phyloP scores from a whole-genome alignment of 345 rosid species.

The Salix brachista region DNA sequence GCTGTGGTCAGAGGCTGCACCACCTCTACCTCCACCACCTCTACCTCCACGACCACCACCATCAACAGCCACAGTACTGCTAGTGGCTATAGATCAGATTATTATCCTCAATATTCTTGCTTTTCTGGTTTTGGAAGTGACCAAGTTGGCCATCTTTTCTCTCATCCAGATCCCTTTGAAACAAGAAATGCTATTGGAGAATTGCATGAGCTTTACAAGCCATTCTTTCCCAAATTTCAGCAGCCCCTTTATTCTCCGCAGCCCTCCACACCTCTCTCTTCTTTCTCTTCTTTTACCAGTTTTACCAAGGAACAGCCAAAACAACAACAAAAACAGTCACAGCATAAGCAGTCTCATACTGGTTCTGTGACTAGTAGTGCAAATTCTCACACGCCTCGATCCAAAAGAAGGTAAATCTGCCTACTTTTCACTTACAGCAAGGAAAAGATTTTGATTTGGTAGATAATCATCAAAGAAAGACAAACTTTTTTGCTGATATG shows the following conservation, averaged over 20 bases:
- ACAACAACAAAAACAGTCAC: slow-evolving; percentile 25
- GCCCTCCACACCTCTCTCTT: slow-evolving; percentile 24
- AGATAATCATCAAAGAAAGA: background rate
- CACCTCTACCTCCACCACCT: slow-evolving; percentile 31
- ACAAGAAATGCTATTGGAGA: slow-evolving; percentile 43
- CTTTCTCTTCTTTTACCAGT: slow-evolving; percentile 37
- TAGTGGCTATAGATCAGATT: slow-evolving; percentile 20
- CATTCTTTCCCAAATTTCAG: slow-evolving; percentile 52
- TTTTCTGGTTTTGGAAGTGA: slow-evolving; percentile 20
- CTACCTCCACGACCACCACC: slow-evolving; percentile 26
- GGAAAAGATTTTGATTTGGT: background rate
- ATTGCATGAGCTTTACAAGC: slow-evolving; percentile 67
- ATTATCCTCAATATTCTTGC: slow-evolving; percentile 9
- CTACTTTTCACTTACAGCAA: background rate
- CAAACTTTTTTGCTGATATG: background rate
- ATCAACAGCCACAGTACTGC: slow-evolving; percentile 19
- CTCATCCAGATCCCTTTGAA: slow-evolving; percentile 35
- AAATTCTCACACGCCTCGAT: slow-evolving; percentile 52
- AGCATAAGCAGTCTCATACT: slow-evolving; percentile 29
- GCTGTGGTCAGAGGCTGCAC: slow-evolving; percentile 87
- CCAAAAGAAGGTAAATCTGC: slow-evolving; percentile 71
- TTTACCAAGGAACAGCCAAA: slow-evolving; percentile 19
- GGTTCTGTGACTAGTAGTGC: slow-evolving; percentile 31
- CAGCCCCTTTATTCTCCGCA: slow-evolving; percentile 20
- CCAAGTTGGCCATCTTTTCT: slow-evolving; percentile 14